These are phyloP conservation scores for Picea sitchensis DNA, from an alignment of 75 land plant genomes.

Conservation along the genomic window DNA sequence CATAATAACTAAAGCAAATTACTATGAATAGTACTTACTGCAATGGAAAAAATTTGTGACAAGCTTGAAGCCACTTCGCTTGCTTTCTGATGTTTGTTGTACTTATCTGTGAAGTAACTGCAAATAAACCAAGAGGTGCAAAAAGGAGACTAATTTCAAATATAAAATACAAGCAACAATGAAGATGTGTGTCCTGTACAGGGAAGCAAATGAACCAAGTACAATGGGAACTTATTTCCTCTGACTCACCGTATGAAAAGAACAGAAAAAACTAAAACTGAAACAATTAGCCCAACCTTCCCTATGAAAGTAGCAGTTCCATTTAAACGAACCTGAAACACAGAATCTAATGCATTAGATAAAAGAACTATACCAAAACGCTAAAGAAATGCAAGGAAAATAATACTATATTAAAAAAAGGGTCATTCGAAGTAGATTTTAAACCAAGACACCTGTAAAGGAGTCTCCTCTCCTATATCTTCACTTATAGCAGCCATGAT, in stretches of 20 bases:
- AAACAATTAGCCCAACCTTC: slow-evolving; percentile 17
- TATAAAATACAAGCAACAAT: not conserved
- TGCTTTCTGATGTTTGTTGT: slow-evolving; percentile 2
- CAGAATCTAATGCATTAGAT: not conserved
- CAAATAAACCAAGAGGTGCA: not conserved
- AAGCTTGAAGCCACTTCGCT: slow-evolving; percentile 6
- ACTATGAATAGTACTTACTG: not conserved
- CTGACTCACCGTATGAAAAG: slow-evolving; percentile 15
- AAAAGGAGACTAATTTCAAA: not conserved
- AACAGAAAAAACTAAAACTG: slow-evolving; percentile 14
- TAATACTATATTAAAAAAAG: too few relatives aligned
- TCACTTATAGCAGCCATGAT: slow-evolving; percentile 28
- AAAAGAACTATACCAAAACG: not conserved
- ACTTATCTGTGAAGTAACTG: slow-evolving; percentile 6
- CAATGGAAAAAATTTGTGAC: slow-evolving; percentile 4
- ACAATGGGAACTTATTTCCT: not conserved
- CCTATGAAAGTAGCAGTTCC: slow-evolving; percentile 25
- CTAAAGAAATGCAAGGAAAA: not conserved
- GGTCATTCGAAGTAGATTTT: not conserved
- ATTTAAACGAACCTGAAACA: slow-evolving; percentile 20
- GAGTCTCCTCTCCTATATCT: slow-evolving; percentile 24
- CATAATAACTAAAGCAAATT: not conserved
- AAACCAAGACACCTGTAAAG: slow-evolving; percentile 56
- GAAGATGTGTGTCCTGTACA: not conserved
- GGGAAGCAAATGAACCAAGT: not conserved